Conservation (phyloP, 176 grass and related monocot species). For the Ampelocalamus luodianensis region DNA sequence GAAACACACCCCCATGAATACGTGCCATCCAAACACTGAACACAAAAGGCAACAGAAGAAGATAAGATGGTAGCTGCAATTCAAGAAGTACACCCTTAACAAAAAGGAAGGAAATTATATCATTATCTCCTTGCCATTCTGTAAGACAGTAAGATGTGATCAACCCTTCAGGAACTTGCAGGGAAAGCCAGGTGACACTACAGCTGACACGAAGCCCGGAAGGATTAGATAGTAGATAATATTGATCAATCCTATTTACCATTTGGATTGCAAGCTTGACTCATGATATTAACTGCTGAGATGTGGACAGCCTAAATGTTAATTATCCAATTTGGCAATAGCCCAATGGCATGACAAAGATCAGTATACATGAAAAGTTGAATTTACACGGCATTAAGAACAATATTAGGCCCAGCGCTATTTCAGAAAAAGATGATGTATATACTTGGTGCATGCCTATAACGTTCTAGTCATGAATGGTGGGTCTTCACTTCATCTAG, state of each 20-base stretch:
- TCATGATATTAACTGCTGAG: conserved; percentile 23
- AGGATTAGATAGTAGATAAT: neutral
- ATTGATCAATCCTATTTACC: conserved; percentile 7
- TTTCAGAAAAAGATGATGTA: neutral
- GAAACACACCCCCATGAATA: neutral
- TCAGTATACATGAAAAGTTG: conserved; percentile 5
- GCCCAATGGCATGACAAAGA: neutral
- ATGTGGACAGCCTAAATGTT: conserved; percentile 6
- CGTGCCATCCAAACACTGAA: neutral
- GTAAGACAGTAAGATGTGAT: neutral
- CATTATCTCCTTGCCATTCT: neutral
- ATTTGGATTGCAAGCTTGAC: conserved; percentile 16
- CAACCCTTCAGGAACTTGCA: neutral
- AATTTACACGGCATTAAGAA: conserved; percentile 18
- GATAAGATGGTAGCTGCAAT: neutral
- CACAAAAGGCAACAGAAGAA: neutral
- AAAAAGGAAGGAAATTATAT: neutral
- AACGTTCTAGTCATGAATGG: neutral
- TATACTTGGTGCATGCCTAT: neutral
- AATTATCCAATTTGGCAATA: conserved; percentile 15
- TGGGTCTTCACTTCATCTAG: neutral
- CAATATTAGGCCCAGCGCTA: neutral
- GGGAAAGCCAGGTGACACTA: conserved; percentile 4
- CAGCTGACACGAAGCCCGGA: neutral
- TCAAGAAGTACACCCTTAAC: neutral